Percentiles rank a stretch among this genome's conserved stretches.
These are phyloP conservation scores for Leersia perrieri DNA, from an alignment of 176 grass and related monocot species.

Conservation along the genomic window DNA sequence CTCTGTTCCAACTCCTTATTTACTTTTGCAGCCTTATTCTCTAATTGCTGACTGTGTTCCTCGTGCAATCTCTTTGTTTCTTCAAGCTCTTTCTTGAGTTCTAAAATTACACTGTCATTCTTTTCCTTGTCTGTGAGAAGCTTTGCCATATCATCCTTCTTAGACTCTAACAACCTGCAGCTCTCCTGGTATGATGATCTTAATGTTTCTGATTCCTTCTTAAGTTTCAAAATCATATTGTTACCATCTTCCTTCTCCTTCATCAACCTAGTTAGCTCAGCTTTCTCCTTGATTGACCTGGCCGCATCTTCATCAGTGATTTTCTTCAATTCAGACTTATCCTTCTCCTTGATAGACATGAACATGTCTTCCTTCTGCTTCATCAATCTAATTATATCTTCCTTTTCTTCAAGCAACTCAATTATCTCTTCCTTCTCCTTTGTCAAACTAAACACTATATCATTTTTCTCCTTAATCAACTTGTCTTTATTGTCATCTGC, in stretches of 20 bases:
- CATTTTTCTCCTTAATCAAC: constrained; percentile 56
- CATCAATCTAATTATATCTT: constrained; percentile 41
- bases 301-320: constrained; percentile 19
- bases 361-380: constrained; percentile 36
- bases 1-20: constrained; percentile 47
- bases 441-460: constrained; percentile 28
- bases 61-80: constrained; percentile 34
- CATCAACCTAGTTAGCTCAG: constrained; percentile 50
- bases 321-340: constrained; percentile 34
- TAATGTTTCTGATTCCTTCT: constrained; percentile 48
- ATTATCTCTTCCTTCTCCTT: constrained; percentile 39
- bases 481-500: constrained; percentile 43
- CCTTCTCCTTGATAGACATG: constrained; percentile 22
- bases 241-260: constrained; percentile 69
- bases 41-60: constrained; percentile 35
- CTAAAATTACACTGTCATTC: constrained; percentile 26
- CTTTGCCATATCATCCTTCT: constrained; percentile 39
- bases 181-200: constrained; percentile 46
- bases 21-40: constrained; percentile 38
- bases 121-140: constrained; percentile 45
- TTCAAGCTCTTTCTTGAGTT: constrained; percentile 53
- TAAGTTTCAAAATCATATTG: constrained; percentile 59
- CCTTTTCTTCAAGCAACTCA: constrained; percentile 36
- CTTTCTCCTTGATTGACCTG: constrained; percentile 36
- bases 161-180: constrained; percentile 48